These are phyloP conservation scores for Schizopora paradoxa DNA, from an alignment of 1,284 basidiomycete species.

Conservation along the genomic window DNA sequence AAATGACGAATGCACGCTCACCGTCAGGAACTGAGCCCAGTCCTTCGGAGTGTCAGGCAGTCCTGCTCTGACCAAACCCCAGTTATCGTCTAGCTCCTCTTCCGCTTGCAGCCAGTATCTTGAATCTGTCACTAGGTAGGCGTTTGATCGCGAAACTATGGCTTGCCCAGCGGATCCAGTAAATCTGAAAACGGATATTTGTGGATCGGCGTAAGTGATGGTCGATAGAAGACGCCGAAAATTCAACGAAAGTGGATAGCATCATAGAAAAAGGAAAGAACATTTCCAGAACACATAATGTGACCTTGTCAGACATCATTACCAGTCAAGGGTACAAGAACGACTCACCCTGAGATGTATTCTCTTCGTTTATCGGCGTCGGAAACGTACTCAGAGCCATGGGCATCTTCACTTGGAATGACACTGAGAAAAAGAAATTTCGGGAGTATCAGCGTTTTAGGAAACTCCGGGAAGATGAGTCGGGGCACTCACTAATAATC, in stretches of 20 bases:
- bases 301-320: neutral
- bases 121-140: conserved; percentile 81
- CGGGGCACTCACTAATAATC: conserved; percentile 76
- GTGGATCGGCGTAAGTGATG: conserved; percentile 12
- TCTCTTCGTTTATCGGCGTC: conserved; percentile 75
- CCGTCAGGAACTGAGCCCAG: conserved; percentile 42
- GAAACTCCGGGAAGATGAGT: too few relatives aligned
- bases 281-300: too few relatives aligned
- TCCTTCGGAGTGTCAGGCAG: conserved; percentile 52
- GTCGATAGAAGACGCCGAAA: conserved; percentile 1
- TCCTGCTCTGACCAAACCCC: conserved; percentile 72
- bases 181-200: conserved; percentile 48
- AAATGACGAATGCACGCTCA: neutral
- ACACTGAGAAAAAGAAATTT: conserved; percentile 37
- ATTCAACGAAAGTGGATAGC: neutral
- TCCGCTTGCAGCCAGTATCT: conserved; percentile 87
- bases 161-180: conserved; percentile 83
- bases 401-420: conserved; percentile 83
- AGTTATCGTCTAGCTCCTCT: conserved; percentile 71
- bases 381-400: conserved; percentile 85
- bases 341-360: conserved; percentile 74
- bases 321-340: neutral
- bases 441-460: conserved; percentile 15
- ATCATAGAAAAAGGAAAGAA: neutral
- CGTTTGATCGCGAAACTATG: conserved; percentile 60